Percentiles rank a stretch among this genome's conserved stretches.
phyloP scores from a whole-genome alignment of 2,329 filamentous ascomycete species.

The Thelonectria rubi region DNA sequence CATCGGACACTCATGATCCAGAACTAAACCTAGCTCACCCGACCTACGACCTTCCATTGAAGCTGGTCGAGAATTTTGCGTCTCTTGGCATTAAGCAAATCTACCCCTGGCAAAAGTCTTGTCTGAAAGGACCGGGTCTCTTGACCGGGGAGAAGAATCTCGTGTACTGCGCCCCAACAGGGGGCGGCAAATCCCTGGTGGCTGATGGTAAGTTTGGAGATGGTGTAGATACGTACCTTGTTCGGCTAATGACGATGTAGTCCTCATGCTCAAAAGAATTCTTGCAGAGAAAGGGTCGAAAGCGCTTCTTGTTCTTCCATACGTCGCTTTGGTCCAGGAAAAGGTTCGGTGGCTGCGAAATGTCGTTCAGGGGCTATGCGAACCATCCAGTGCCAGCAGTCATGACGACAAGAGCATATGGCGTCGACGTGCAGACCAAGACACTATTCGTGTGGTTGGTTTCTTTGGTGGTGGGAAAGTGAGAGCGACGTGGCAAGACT shows the following conservation, averaged over 20 bases:
- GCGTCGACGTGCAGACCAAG: slow-evolving; percentile 64
- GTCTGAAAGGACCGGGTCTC: slow-evolving; percentile 72
- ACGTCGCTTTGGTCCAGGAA: slow-evolving; percentile 82
- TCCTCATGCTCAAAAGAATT: slow-evolving; percentile 77
- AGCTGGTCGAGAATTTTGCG: slow-evolving; percentile 71
- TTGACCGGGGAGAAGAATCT: slow-evolving; percentile 73
- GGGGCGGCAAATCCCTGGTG: slow-evolving; percentile 80
- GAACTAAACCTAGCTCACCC: slow-evolving; percentile 70
- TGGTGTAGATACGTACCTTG: not conserved
- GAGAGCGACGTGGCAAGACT: slow-evolving; percentile 73
- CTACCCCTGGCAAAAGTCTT: slow-evolving; percentile 83
- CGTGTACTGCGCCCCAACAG: slow-evolving; percentile 82
- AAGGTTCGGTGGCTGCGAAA: slow-evolving; percentile 78
- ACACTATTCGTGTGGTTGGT: slow-evolving; percentile 71
- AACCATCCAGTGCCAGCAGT: slow-evolving; percentile 44
- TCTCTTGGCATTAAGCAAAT: slow-evolving; percentile 75
- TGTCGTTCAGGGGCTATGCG: slow-evolving; percentile 68
- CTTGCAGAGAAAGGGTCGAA: slow-evolving; percentile 71
- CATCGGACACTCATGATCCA: slow-evolving; percentile 60
- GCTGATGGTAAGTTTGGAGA: slow-evolving; percentile 60
- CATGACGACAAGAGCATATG: slow-evolving; percentile 54
- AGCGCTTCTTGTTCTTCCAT: slow-evolving; percentile 77
- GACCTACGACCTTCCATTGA: slow-evolving; percentile 68
- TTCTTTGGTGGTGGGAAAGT: slow-evolving; percentile 80
- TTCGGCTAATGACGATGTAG: slow-evolving; percentile 44